Percentiles rank a stretch among this genome's conserved stretches.
Conservation (phyloP, 148 eudicot species). For the Euryodendron excelsum region DNA sequence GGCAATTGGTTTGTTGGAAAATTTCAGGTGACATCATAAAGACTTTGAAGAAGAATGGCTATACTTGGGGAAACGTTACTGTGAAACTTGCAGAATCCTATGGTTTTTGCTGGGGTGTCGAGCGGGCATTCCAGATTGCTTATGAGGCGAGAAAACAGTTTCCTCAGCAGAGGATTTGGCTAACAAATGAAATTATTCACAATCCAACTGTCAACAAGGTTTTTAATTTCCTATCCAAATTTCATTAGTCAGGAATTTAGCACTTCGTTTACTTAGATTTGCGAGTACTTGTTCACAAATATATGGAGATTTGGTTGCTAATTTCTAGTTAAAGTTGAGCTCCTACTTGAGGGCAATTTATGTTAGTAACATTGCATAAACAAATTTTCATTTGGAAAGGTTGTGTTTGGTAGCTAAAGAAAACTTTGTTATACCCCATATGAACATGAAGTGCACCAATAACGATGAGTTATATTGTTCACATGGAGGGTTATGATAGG, state of each 20-base stretch:
- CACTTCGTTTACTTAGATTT: background rate
- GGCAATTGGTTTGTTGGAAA: background rate
- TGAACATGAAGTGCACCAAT: background rate
- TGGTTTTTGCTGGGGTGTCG: slow-evolving; percentile 99
- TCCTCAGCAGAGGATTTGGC: slow-evolving; percentile 80
- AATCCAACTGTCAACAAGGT: slow-evolving; percentile 97
- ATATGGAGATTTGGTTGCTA: too few species aligned
- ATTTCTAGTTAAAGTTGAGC: background rate
- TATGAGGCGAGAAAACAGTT: slow-evolving; percentile 93
- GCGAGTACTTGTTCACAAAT: background rate
- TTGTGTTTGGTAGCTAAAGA: background rate
- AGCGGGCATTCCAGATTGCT: slow-evolving; percentile 94
- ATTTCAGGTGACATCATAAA: slow-evolving; percentile 81
- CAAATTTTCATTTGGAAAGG: background rate
- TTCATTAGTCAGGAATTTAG: background rate
- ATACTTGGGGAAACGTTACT: slow-evolving; percentile 95
- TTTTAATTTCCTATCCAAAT: background rate
- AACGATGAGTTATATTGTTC: background rate
- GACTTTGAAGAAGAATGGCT: slow-evolving; percentile 90
- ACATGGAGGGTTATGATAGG: background rate
- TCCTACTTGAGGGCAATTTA: background rate
- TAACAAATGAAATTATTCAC: slow-evolving; percentile 96
- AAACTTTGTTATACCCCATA: background rate
- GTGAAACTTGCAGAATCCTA: slow-evolving; percentile 88
- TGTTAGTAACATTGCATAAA: background rate